These are phyloP conservation scores for Neocucurbitaria cava DNA, from an alignment of 2,329 filamentous ascomycete species.

Conservation along the genomic window DNA sequence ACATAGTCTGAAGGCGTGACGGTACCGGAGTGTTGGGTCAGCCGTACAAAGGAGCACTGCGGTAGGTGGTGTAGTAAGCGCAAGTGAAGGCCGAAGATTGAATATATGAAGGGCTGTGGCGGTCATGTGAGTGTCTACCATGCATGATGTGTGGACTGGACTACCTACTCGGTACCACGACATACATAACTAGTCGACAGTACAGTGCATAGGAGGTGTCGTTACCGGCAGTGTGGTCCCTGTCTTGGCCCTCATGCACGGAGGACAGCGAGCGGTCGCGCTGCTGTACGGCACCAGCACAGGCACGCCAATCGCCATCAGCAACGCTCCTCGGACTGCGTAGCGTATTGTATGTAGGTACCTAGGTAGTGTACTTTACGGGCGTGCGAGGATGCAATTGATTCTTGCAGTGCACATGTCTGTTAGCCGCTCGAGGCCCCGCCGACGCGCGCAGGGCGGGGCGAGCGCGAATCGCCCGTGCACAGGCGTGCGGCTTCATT, in stretches of 20 bases:
- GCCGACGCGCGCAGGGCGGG: not conserved
- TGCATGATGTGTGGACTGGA: too few relatives aligned
- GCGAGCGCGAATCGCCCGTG: slow-evolving; percentile 18
- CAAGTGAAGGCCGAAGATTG: too few relatives aligned
- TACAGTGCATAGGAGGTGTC: too few relatives aligned
- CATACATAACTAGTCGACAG: too few relatives aligned
- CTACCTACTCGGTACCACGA: too few relatives aligned
- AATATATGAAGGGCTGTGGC: too few relatives aligned
- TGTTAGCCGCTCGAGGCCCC: not conserved
- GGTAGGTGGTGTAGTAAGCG: too few relatives aligned
- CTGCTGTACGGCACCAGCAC: not conserved
- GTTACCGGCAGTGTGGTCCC: slow-evolving; percentile 3
- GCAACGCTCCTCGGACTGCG: too few relatives aligned
- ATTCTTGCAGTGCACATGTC: too few relatives aligned
- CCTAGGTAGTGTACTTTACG: too few relatives aligned
- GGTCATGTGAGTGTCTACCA: not conserved
- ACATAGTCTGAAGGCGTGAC: not conserved
- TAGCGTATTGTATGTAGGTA: too few relatives aligned
- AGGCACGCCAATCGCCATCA: not conserved
- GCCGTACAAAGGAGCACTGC: not conserved
- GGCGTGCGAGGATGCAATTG: too few relatives aligned
- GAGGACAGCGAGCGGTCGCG: not conserved
- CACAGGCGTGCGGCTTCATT: slow-evolving; percentile 9
- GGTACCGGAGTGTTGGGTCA: not conserved
- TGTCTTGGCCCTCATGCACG: slow-evolving; percentile 5